These are phyloP conservation scores for Melanomma pulvis-pyrius DNA, from an alignment of 495 filamentous ascomycete species.

Conservation along the genomic window DNA sequence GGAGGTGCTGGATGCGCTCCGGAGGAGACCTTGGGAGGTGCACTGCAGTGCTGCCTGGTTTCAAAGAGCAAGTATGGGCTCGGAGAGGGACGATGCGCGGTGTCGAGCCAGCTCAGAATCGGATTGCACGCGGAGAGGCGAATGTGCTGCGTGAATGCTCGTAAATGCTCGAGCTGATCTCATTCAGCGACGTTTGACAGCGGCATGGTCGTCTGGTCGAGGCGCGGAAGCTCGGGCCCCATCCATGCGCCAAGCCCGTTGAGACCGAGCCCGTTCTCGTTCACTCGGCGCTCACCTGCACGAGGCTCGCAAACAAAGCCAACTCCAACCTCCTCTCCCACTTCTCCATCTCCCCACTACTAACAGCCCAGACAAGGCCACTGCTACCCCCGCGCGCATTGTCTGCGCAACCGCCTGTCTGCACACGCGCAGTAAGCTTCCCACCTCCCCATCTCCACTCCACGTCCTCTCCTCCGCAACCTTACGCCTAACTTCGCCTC, in stretches of 20 bases:
- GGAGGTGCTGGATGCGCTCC: not conserved
- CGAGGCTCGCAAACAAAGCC: not conserved
- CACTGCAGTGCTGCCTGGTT: not conserved
- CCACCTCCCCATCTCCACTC: not conserved
- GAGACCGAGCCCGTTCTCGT: not conserved
- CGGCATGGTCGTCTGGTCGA: not conserved
- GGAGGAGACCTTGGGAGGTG: not conserved
- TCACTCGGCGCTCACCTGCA: not conserved
- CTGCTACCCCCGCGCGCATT: not conserved
- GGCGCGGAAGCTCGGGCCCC: not conserved
- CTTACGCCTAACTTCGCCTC: conserved; percentile 3
- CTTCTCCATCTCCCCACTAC: conserved; percentile 8
- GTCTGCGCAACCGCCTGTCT: not conserved
- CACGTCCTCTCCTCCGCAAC: not conserved
- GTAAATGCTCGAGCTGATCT: not conserved
- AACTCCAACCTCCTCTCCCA: not conserved
- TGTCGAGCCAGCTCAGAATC: not conserved
- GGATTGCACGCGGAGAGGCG: not conserved
- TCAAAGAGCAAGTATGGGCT: not conserved
- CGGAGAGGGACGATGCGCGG: not conserved
- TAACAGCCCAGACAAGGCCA: conserved; percentile 11
- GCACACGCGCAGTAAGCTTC: conserved; percentile 7
- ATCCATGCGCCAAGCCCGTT: not conserved
- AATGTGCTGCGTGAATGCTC: not conserved
- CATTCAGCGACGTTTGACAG: not conserved